A percentile compares a stretch with the other conserved stretches of the same genome.
phyloP scores from a whole-genome alignment of 768 basidiomycete species.

The Mycena capillaripes region DNA sequence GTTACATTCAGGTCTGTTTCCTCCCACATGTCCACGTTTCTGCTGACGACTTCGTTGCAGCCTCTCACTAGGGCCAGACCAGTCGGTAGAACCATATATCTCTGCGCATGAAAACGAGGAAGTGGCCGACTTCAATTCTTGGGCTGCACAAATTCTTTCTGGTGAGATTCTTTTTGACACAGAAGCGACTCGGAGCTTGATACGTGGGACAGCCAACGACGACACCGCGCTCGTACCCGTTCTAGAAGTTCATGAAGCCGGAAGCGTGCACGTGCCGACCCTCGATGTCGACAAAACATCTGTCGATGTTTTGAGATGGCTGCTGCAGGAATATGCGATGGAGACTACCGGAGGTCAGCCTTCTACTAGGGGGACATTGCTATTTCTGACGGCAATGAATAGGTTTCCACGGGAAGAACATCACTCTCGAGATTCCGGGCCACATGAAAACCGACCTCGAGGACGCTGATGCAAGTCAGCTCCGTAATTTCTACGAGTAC shows the following conservation, averaged over 20 bases:
- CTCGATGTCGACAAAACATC: constrained; percentile 1
- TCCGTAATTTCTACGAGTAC: constrained; percentile 1
- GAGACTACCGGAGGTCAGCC: neutral
- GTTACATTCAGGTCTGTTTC: neutral
- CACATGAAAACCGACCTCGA: neutral
- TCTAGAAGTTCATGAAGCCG: constrained; percentile 1
- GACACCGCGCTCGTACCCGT: neutral
- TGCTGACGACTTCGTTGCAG: neutral
- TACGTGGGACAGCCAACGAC: neutral
- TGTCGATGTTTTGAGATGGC: neutral
- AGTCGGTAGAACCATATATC: neutral
- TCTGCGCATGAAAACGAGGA: neutral
- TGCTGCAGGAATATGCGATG: neutral
- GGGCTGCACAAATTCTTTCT: neutral
- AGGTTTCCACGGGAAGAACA: constrained; percentile 1
- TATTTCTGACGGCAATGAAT: neutral
- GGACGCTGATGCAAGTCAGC: neutral
- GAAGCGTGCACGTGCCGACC: neutral
- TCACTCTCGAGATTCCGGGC: neutral
- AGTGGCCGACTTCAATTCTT: neutral
- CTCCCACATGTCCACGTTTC: neutral
- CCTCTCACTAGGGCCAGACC: neutral
- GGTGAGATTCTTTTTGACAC: neutral
- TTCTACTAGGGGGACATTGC: neutral
- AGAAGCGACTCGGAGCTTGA: neutral